Evolutionary conservation across 2,329 filamentous ascomycete species (phyloP).

Genomic region (Nemania bipapillata): DNA sequence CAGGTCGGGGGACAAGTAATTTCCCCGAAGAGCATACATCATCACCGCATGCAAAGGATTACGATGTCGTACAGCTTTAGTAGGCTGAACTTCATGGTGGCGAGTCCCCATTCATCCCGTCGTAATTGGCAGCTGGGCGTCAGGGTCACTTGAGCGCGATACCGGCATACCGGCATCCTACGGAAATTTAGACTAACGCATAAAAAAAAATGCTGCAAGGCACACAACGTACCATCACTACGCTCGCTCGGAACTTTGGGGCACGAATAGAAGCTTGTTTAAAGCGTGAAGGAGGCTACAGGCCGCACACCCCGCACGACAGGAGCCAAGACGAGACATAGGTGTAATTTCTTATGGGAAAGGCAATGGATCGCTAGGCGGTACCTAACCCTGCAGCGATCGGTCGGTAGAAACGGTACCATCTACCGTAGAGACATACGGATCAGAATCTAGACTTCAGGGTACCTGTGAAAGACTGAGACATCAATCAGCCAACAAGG

Average conservation of each 20-base stretch:
- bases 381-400: neutral
- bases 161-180: too few relatives aligned
- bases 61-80: neutral
- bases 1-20: neutral
- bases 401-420: neutral
- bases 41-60: neutral
- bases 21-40: neutral
- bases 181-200: neutral
- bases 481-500: neutral
- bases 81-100: neutral
- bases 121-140: neutral
- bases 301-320: neutral
- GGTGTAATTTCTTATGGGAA: neutral
- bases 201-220: neutral
- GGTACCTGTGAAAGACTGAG: neutral
- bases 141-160: neutral
- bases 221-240: neutral
- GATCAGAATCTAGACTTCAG: too few relatives aligned
- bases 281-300: neutral
- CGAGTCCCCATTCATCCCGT: neutral
- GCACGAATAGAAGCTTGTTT: too few relatives aligned
- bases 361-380: neutral
- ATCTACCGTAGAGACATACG: neutral
- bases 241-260: neutral
- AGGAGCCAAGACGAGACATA: neutral